Conservation (phyloP, 495 filamentous ascomycete genomes). For the Pseudoneurospora amorphoporcata region DNA sequence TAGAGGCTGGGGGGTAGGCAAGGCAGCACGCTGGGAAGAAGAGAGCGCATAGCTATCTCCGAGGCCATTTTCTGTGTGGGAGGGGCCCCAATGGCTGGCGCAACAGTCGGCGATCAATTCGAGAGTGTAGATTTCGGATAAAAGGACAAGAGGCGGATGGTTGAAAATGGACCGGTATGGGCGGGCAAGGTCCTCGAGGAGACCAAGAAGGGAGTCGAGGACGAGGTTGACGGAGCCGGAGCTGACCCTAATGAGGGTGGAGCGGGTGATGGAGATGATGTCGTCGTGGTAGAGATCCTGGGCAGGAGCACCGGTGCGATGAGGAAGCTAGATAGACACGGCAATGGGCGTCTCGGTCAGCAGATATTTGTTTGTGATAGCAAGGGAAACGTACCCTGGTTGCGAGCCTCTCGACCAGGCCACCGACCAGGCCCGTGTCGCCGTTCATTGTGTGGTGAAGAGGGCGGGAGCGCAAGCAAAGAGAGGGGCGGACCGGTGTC, state of each 20-base stretch:
- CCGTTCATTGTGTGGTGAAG: conserved; percentile 43
- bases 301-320: conserved; percentile 49
- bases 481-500: conserved; percentile 10
- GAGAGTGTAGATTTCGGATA: conserved; percentile 50
- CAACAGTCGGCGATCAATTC: conserved; percentile 55
- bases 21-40: conserved; percentile 12
- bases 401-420: conserved; percentile 53
- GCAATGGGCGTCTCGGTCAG: neutral
- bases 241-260: conserved; percentile 51
- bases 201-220: conserved; percentile 43
- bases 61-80: neutral
- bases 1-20: conserved; percentile 23
- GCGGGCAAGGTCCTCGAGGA: conserved; percentile 40
- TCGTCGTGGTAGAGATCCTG: conserved; percentile 52
- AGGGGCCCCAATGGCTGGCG: conserved; percentile 41
- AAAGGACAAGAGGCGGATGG: conserved; percentile 43
- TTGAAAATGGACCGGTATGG: conserved; percentile 33
- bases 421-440: conserved; percentile 52
- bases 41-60: conserved; percentile 9
- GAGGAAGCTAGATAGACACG: conserved; percentile 41
- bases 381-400: conserved; percentile 40
- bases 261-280: conserved; percentile 46
- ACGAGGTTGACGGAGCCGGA: conserved; percentile 41
- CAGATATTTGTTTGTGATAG: neutral
- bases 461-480: conserved; percentile 8